Evolutionary conservation across 139 green algal genomes (phyloP).

Genomic region (Yamagishiella unicocca): DNA sequence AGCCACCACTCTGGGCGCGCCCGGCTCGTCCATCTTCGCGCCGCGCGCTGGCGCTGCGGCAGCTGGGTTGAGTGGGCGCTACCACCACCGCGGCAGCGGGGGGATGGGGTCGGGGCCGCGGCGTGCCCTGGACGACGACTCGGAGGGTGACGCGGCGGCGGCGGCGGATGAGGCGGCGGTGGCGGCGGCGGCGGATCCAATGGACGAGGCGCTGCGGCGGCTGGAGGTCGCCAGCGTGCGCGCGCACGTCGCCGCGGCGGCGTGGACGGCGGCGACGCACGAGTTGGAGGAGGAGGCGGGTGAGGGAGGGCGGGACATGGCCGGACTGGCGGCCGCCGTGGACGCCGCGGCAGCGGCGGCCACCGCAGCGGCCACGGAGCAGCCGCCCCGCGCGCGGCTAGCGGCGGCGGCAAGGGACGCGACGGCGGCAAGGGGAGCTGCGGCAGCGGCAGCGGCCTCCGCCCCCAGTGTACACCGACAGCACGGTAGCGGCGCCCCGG

Average conservation of each 20-base stretch:
- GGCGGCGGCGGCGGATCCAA: background rate
- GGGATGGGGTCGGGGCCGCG: no score
- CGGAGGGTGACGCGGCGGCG: background rate
- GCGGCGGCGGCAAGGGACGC: background rate
- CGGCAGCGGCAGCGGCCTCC: background rate
- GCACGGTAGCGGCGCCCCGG: no score
- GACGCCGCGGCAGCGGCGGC: background rate
- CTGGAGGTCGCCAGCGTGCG: conserved; percentile 27
- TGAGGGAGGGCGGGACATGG: no score
- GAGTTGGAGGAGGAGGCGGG: background rate
- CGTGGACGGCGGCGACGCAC: background rate
- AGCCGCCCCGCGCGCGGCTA: background rate
- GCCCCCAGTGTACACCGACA: no score
- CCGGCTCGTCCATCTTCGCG: conserved; percentile 7
- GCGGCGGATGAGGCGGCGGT: background rate
- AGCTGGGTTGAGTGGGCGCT: background rate
- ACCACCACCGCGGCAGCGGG: background rate
- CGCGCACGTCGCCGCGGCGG: background rate
- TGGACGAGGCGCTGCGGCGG: conserved; percentile 7
- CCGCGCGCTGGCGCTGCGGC: background rate
- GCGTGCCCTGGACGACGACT: background rate
- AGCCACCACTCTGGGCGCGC: background rate
- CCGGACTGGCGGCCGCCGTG: background rate
- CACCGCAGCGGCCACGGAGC: background rate
- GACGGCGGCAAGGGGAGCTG: background rate